A percentile compares a stretch with the other conserved stretches of the same genome.
Conservation (phyloP, 2,329 filamentous ascomycete genomes). For the Ophiostoma quercus region DNA sequence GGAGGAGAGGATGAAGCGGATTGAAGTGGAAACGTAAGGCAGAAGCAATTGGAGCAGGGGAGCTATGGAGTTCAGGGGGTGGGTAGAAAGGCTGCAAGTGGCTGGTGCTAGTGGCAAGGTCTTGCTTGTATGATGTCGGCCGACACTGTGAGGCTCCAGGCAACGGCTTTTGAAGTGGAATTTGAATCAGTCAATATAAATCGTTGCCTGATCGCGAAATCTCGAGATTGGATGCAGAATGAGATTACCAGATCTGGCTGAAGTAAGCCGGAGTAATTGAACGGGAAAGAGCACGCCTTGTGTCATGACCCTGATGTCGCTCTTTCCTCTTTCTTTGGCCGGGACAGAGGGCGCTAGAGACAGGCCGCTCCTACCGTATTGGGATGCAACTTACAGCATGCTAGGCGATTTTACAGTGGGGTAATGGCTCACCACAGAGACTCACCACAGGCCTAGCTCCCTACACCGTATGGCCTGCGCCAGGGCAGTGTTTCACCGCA, state of each 20-base stretch:
- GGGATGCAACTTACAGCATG: background rate
- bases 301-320: background rate
- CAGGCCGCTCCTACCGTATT: background rate
- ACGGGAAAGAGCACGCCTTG: background rate
- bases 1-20: slow-evolving; percentile 11
- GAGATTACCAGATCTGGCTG: background rate
- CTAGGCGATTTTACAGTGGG: background rate
- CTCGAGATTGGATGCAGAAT: background rate
- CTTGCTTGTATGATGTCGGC: background rate
- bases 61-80: slow-evolving; percentile 13
- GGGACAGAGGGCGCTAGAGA: too few relatives aligned
- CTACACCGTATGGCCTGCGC: background rate
- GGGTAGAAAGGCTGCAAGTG: slow-evolving; percentile 11
- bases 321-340: background rate
- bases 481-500: background rate
- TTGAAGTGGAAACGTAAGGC: slow-evolving; percentile 10
- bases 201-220: background rate
- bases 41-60: slow-evolving; percentile 9
- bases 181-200: background rate
- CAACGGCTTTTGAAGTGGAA: background rate
- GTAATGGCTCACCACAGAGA: background rate
- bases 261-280: background rate
- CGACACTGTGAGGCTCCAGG: background rate
- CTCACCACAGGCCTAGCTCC: background rate
- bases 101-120: slow-evolving; percentile 1